Conservation (phyloP, 108 stramenopile genomes). For the Fistulifera pelliculosa region DNA sequence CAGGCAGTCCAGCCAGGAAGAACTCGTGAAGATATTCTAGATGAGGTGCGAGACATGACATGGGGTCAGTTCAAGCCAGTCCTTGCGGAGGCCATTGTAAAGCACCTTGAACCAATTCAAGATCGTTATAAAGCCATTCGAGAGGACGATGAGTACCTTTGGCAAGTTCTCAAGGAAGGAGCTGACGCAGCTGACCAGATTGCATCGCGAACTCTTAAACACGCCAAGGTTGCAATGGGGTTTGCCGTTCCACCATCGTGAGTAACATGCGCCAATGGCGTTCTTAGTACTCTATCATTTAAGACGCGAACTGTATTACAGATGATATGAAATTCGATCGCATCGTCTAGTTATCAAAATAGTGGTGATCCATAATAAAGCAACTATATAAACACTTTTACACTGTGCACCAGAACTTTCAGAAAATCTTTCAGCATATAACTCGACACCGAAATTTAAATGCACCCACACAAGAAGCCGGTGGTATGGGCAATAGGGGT, state of each 20-base stretch:
- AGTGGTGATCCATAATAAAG: no score
- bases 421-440: no score
- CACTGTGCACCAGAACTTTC: no score
- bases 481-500: no score
- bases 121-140: slow-evolving; percentile 81
- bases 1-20: slow-evolving; percentile 78
- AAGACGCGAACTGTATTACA: no score
- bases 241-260: slow-evolving; percentile 28
- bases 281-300: no score
- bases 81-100: slow-evolving; percentile 89
- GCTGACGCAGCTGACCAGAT: slow-evolving; percentile 89
- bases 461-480: no score
- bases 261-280: no score
- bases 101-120: slow-evolving; percentile 92
- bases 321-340: no score
- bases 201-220: slow-evolving; percentile 71
- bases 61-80: slow-evolving; percentile 97
- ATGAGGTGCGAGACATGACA: slow-evolving; percentile 78
- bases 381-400: no score
- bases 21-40: slow-evolving; percentile 65
- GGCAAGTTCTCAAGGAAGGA: slow-evolving; percentile 83
- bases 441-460: no score
- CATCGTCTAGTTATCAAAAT: no score
- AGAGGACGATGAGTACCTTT: slow-evolving; percentile 75
- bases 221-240: slow-evolving; percentile 93